A percentile compares a stretch with the other conserved stretches of the same genome.
phyloP scores from a whole-genome alignment of 192 early-diverging fungal genomes.

The Rhizophagus prolifer region DNA sequence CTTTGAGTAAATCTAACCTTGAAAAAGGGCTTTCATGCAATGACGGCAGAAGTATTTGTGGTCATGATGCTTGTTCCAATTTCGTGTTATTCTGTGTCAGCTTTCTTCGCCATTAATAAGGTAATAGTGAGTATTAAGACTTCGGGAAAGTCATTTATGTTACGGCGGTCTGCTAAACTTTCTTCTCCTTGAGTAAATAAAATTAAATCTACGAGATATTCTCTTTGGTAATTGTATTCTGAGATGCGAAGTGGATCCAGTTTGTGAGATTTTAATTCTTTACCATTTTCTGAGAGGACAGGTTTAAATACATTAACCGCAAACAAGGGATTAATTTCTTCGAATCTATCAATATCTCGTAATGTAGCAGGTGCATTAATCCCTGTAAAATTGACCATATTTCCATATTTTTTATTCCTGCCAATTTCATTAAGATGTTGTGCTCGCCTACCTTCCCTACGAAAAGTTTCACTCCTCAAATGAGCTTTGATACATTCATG shows the following conservation, averaged over 20 bases:
- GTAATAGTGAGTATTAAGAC: constrained; percentile 6
- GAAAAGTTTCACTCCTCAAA: neutral
- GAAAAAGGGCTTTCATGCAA: neutral
- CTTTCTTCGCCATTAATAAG: neutral
- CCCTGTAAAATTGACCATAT: neutral
- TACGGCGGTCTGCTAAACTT: neutral
- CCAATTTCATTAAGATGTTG: constrained; percentile 7
- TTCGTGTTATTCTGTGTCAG: neutral
- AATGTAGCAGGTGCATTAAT: constrained; percentile 11
- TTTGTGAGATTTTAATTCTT: no score
- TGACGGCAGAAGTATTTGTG: constrained; percentile 16
- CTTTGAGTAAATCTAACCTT: constrained; percentile 1
- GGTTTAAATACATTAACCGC: constrained; percentile 15
- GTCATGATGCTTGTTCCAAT: constrained; percentile 10
- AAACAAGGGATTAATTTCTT: neutral
- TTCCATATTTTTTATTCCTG: neutral
- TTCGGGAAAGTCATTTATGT: constrained; percentile 7
- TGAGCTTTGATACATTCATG: neutral
- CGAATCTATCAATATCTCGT: constrained; percentile 9
- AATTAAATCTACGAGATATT: constrained; percentile 12
- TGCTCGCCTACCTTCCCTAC: neutral
- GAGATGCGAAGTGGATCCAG: neutral
- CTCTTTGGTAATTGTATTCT: neutral
- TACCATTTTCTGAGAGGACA: neutral
- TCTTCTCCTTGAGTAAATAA: constrained; percentile 20